Conservation (phyloP, 805 yeast genomes). For the Starmerella floricola region DNA sequence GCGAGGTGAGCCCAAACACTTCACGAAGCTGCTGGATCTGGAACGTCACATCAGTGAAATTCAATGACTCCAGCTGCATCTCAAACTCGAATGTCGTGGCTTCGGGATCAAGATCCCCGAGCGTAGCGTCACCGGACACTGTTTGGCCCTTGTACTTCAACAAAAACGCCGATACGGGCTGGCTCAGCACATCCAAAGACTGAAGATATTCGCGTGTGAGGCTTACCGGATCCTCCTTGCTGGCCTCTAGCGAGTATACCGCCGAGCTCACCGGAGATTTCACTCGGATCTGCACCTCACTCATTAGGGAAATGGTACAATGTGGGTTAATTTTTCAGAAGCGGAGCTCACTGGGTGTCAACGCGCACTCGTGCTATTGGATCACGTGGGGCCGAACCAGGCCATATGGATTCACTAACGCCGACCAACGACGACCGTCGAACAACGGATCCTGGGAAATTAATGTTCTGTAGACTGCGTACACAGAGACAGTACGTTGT, state of each 20-base stretch:
- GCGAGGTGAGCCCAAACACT: conserved; percentile 36
- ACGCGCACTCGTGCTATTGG: neutral
- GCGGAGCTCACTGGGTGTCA: neutral
- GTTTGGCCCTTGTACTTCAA: conserved; percentile 30
- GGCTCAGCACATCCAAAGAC: conserved; percentile 45
- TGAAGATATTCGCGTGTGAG: conserved; percentile 49
- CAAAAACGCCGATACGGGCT: conserved; percentile 46
- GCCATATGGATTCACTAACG: too few species aligned
- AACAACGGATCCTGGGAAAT: too few species aligned
- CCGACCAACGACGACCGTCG: too few species aligned
- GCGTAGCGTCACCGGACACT: conserved; percentile 28
- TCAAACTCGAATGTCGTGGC: conserved; percentile 30
- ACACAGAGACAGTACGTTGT: too few species aligned
- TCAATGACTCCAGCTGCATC: conserved; percentile 47
- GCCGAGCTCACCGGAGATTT: conserved; percentile 21
- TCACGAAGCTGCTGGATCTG: conserved; percentile 59
- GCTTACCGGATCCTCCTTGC: conserved; percentile 37
- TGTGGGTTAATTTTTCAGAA: neutral
- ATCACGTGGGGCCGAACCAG: too few species aligned
- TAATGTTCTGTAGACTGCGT: too few species aligned
- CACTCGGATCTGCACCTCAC: conserved; percentile 17
- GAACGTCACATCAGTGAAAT: conserved; percentile 44
- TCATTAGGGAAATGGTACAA: neutral
- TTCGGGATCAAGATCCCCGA: conserved; percentile 27
- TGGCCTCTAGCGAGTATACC: conserved; percentile 21